Evolutionary conservation across 805 yeast species (phyloP).

Genomic region (Scheffersomyces ergatensis): DNA sequence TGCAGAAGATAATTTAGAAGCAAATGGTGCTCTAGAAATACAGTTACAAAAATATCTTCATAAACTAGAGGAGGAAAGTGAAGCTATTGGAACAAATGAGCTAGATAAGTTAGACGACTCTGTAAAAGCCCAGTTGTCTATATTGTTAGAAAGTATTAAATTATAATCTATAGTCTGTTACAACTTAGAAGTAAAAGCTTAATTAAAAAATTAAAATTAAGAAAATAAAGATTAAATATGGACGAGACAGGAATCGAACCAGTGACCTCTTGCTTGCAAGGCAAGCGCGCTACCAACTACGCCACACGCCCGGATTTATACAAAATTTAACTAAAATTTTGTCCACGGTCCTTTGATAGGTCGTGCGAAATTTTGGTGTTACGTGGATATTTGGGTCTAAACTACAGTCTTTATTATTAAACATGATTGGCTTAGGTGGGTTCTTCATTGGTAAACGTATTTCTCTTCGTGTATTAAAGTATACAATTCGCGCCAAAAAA

Average conservation of each 20-base stretch:
- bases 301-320: slow-evolving; percentile 62
- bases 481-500: no score
- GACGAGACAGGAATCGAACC: slow-evolving; percentile 81
- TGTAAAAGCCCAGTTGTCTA: slow-evolving; percentile 8
- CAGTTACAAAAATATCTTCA: slow-evolving; percentile 8
- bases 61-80: slow-evolving; percentile 11
- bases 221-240: slow-evolving; percentile 36
- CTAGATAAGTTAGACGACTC: slow-evolving; percentile 25
- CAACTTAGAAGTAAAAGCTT: no score
- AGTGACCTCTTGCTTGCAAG: slow-evolving; percentile 76
- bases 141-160: slow-evolving; percentile 1
- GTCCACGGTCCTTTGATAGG: no score
- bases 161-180: not conserved
- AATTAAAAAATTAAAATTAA: no score
- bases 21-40: slow-evolving; percentile 8
- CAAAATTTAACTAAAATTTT: not conserved
- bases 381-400: no score
- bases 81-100: slow-evolving; percentile 23
- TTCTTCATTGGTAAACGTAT: no score
- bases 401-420: no score
- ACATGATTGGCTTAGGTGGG: no score
- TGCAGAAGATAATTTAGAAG: slow-evolving; percentile 12
- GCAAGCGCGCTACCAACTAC: slow-evolving; percentile 82
- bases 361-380: no score
- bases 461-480: no score